A percentile compares a stretch with the other conserved stretches of the same genome.
phyloP scores from a whole-genome alignment of 352 stramenopile genomes.

The Pythium graminicola region DNA sequence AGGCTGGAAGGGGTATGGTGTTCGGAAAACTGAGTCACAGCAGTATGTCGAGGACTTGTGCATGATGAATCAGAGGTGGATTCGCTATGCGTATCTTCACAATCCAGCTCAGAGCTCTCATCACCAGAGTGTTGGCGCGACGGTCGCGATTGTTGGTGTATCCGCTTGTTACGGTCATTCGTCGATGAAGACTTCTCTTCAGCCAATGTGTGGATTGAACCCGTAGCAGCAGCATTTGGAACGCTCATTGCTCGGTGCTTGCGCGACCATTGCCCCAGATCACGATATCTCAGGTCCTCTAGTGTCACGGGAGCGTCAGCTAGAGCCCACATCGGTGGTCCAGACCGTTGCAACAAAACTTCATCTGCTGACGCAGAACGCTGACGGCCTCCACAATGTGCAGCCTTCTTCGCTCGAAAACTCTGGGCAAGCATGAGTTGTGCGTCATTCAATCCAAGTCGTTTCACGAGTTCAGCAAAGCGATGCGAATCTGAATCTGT shows the following conservation, averaged over 20 bases:
- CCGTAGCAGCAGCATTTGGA: slow-evolving; percentile 7
- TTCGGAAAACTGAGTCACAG: slow-evolving; percentile 24
- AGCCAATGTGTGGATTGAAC: background rate
- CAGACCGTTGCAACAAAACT: slow-evolving; percentile 22
- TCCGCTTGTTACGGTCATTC: slow-evolving; percentile 4
- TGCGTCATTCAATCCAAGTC: slow-evolving; percentile 25
- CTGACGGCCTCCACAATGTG: slow-evolving; percentile 7
- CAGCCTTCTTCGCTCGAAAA: slow-evolving; percentile 12
- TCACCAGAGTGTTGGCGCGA: slow-evolving; percentile 26
- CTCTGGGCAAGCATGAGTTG: slow-evolving; percentile 22
- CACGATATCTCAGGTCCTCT: slow-evolving; percentile 4
- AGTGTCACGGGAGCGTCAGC: slow-evolving; percentile 9
- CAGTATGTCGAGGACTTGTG: slow-evolving; percentile 49
- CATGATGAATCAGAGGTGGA: slow-evolving; percentile 70
- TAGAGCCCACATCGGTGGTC: slow-evolving; percentile 23
- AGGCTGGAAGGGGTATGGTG: slow-evolving; percentile 21
- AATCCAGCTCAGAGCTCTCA: slow-evolving; percentile 53
- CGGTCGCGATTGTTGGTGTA: slow-evolving; percentile 2
- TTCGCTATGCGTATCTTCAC: slow-evolving; percentile 68
- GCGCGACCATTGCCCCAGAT: background rate
- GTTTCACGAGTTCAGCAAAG: slow-evolving; percentile 23
- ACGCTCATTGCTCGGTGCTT: slow-evolving; percentile 27
- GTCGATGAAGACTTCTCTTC: slow-evolving; percentile 2
- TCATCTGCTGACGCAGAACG: slow-evolving; percentile 28
- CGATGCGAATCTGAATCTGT: slow-evolving; percentile 19